Conservation (phyloP, 768 basidiomycete genomes). For the Gautieria morchelliformis region DNA sequence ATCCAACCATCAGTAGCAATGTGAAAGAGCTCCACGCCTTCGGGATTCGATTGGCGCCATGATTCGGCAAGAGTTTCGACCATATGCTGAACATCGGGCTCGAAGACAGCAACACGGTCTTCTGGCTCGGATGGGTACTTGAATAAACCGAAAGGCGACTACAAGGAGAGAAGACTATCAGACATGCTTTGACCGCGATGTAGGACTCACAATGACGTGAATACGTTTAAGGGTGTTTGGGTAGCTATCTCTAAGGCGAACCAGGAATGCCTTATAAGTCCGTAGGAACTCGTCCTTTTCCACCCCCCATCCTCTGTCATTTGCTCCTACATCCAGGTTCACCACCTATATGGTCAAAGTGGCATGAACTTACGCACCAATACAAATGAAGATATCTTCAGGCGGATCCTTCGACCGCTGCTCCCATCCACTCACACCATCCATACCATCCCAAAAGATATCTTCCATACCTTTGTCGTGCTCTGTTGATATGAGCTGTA, state of each 20-base stretch:
- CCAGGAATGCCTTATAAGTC: constrained; percentile 2
- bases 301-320: background rate
- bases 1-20: constrained; percentile 3
- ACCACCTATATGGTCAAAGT: background rate
- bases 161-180: background rate
- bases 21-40: background rate
- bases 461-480: constrained; percentile 2
- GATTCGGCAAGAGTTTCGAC: background rate
- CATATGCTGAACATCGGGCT: constrained; percentile 2
- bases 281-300: background rate
- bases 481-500: background rate
- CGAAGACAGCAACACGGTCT: background rate
- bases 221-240: background rate
- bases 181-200: background rate
- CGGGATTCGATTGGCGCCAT: background rate
- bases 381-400: constrained; percentile 1
- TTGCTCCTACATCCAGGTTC: background rate
- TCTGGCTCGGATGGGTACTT: background rate
- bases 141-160: constrained; percentile 6
- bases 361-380: background rate
- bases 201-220: constrained; percentile 1
- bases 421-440: background rate
- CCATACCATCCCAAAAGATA: constrained; percentile 4
- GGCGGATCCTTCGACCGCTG: background rate
- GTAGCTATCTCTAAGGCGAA: constrained; percentile 2